Base-by-base conservation (phyloP, 805 yeast genomes). In the Saccharomyces paradoxus region DNA sequence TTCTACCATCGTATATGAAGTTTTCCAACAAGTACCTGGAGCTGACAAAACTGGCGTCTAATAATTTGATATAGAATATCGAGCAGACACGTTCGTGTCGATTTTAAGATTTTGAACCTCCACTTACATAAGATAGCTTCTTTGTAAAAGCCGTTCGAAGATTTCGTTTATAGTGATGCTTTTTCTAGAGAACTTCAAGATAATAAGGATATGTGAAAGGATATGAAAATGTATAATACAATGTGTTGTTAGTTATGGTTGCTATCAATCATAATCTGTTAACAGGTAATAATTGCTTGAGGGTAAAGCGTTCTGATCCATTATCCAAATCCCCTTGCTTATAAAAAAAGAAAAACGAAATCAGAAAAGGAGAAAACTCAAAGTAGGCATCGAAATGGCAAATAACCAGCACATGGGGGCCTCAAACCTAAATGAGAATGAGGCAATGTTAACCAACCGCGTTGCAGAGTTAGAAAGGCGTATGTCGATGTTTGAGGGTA, bases 401-500 rank as follows among this genome's bases (percentile, higher is more conserved):
- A 37, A 8, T 37, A 37, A 37, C 24, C 44, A 37, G 24, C 44
- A 37, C 17, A 37, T 37, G 13, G 44, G 44, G 13, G 17, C 44
- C 3, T 37, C 41, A 14, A 44, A 37, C 26, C 51, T 55, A 57
- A 53, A 55, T 32, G 52, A 55, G 55, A 56, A 57, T 24, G 54
- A 53, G 14, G 41, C 53, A 4, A 52, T 56, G 41, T 44, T 59
- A 46, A 56, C 51, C n/a, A 58, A 56, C 27, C 60, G 70, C 26
- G 56, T 68, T n/a, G 57, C 56, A 6, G 66, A 63, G 41, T 47
- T 67, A 56, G 72, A 68, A 50, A 57, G 66, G 26, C 65, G 67
- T 47, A 56, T 67, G 2, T 54, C 58, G 2, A 58, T 67, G 63
- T 66, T 66, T 54, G 72, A 68, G 55, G 56, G 62, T 31, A 56